Base-by-base conservation (phyloP, 176 grass and related monocot genomes). In the Olyra latifolia region DNA sequence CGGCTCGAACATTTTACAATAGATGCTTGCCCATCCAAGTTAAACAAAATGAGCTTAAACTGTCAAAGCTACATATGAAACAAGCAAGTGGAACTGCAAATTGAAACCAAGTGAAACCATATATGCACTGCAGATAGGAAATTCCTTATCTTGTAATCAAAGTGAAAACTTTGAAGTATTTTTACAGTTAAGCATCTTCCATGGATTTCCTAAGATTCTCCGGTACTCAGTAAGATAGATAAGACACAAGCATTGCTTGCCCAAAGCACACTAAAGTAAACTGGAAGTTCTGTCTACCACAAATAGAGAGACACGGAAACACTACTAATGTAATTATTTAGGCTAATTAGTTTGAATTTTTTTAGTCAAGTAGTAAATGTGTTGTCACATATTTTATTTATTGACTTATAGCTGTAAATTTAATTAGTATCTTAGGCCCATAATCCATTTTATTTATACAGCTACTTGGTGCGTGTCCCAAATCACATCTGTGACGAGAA, bases 361-460 rank as follows among this genome's bases (percentile, higher is more conserved):
- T 46, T 71, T 41, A 3, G 14, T 3, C 10, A 78, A 22, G 30
- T 72, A 45, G 32, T 52, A 42, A 39, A 12, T 52, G 10, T 66
- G 16, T 38, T 55, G 68, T 69, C 20, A 43, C 5, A 29, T 52
- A 48, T 86, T 78, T 62, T 65, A 11, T 19, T 27, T 65, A 63
- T 23, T 62, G 35, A 40, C 20, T 69, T 57, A 39, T 13, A 56
- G 23, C n/a, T 63, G 6, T 8, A 65, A 52, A 6, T 25, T 40
- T 48, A 28, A 55, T 52, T 61, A 16, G 43, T 35, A 30, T 68
- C 27, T n/a, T 14, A 59, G 6, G 8, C n/a, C n/a, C n/a, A n/a
- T n/a, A n/a, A n/a, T n/a, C n/a, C n/a, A n/a, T 62, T 79, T 22
- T 80, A 55, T 82, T 67, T 74, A 57, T 19, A 5, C 39, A 83